phyloP scores from a whole-genome alignment of 1,284 basidiomycete species.

The Tremellales sp. region DNA sequence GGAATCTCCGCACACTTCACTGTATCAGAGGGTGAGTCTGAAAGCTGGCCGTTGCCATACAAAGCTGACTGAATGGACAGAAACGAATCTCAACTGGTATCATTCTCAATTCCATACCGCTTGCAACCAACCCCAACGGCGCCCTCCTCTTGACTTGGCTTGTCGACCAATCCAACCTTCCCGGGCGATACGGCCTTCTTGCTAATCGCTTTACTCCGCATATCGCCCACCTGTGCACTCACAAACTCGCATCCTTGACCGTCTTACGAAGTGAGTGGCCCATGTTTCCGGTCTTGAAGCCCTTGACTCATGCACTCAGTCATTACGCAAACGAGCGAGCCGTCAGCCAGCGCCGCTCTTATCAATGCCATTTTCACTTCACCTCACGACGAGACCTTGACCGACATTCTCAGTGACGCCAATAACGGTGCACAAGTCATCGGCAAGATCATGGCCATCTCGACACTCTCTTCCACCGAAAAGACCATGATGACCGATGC shows the following conservation, averaged over 20 bases:
- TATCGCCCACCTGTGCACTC: conserved; percentile 91
- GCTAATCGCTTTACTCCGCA: conserved; percentile 95
- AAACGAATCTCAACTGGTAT: conserved; percentile 92
- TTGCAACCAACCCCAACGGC: conserved; percentile 97
- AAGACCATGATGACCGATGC: conserved; percentile 72
- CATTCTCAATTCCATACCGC: conserved; percentile 93
- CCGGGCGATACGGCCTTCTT: conserved; percentile 84
- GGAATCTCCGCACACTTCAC: conserved; percentile 77
- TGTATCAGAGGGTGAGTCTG: conserved; percentile 66
- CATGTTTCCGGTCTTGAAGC: too few species aligned
- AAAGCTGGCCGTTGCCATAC: not conserved
- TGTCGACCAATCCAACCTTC: conserved; percentile 86
- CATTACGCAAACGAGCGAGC: conserved; percentile 86
- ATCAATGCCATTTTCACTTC: conserved; percentile 81
- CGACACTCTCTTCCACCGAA: conserved; percentile 68
- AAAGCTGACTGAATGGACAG: too few species aligned
- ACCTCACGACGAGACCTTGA: conserved; percentile 77
- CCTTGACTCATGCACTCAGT: conserved; percentile 51
- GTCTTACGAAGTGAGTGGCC: conserved; percentile 68
- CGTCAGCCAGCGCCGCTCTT: conserved; percentile 67
- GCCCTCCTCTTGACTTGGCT: conserved; percentile 94
- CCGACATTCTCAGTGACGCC: conserved; percentile 89
- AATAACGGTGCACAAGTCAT: conserved; percentile 92
- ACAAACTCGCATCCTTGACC: conserved; percentile 92
- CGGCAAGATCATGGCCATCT: conserved; percentile 84